Conservation (phyloP, 2,329 filamentous ascomycete species). For the Phoma sp. region DNA sequence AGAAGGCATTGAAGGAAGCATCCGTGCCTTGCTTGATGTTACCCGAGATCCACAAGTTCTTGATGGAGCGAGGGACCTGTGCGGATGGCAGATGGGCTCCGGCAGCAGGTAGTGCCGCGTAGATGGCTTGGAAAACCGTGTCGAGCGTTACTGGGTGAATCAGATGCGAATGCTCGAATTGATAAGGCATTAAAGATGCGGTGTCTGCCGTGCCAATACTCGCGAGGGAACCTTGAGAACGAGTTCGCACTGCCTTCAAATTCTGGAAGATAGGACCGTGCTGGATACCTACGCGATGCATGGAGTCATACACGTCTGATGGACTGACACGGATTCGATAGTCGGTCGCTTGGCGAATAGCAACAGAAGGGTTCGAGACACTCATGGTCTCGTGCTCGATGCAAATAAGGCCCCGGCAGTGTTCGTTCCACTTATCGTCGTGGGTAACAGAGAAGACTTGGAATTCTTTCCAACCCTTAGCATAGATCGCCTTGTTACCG, state of each 20-base stretch:
- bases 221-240: not conserved
- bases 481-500: slow-evolving; percentile 6
- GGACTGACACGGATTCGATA: slow-evolving; percentile 1
- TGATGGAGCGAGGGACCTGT: slow-evolving; percentile 20
- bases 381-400: not conserved
- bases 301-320: slow-evolving; percentile 1
- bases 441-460: slow-evolving; percentile 24
- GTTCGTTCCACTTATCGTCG: slow-evolving; percentile 21
- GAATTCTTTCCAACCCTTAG: slow-evolving; percentile 24
- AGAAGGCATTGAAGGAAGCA: not conserved
- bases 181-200: slow-evolving; percentile 1
- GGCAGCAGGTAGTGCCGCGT: slow-evolving; percentile 7
- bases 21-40: not conserved
- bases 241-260: not conserved
- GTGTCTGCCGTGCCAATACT: not conserved
- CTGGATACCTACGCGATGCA: slow-evolving; percentile 7
- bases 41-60: slow-evolving; percentile 12
- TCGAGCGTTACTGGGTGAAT: slow-evolving; percentile 22
- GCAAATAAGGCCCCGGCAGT: slow-evolving; percentile 23
- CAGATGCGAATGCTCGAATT: slow-evolving; percentile 4
- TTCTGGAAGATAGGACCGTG: slow-evolving; percentile 7
- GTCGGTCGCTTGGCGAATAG: not conserved
- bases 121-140: slow-evolving; percentile 15
- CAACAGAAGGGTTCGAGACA: not conserved
- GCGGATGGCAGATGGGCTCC: slow-evolving; percentile 4